These are phyloP conservation scores for Straminergon stramineum DNA, from an alignment of 225 moss, liverwort and hornwort genomes.

Conservation along the genomic window DNA sequence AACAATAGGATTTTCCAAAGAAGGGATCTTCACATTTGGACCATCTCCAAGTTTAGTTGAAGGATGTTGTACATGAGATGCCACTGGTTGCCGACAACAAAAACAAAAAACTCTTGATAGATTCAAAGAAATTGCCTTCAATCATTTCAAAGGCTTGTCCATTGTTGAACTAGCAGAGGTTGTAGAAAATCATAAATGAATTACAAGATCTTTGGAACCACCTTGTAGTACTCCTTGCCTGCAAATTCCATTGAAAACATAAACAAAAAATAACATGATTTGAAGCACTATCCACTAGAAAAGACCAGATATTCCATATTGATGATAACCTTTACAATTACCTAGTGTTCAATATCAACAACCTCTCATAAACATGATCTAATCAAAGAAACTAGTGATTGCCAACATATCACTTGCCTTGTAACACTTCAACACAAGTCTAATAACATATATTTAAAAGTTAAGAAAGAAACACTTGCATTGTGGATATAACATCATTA, in stretches of 20 bases:
- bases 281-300: not conserved
- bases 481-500: too few species aligned
- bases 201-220: not conserved
- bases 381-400: not conserved
- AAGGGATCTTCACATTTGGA: not conserved
- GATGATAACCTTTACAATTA: not conserved
- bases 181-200: not conserved
- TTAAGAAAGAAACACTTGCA: not conserved
- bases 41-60: too few species aligned
- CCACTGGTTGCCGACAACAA: too few species aligned
- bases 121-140: not conserved
- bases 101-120: not conserved
- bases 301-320: not conserved
- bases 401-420: not conserved
- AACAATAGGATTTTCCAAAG: not conserved
- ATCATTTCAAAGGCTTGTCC: not conserved
- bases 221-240: not conserved
- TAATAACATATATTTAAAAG: not conserved
- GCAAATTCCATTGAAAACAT: not conserved
- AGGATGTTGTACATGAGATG: too few species aligned
- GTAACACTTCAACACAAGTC: not conserved
- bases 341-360: fast-evolving
- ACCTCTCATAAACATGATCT: not conserved
- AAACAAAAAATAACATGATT: not conserved
- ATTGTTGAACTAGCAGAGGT: not conserved